phyloP scores from a whole-genome alignment of 2,329 filamentous ascomycete species.

The Graphilbum ipis-grandicollis region DNA sequence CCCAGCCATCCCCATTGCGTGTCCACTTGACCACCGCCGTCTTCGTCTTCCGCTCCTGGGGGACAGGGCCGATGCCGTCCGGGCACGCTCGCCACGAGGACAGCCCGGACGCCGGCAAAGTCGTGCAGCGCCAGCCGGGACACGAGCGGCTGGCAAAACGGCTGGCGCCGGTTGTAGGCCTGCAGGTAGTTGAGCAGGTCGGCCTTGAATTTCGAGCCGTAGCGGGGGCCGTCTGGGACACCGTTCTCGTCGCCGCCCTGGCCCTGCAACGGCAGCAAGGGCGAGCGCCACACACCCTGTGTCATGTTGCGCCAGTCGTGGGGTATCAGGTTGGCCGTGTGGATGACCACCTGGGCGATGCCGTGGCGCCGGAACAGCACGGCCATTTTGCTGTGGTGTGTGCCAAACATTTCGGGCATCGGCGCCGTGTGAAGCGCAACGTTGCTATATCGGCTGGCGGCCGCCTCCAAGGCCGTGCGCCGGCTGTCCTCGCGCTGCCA shows the following conservation, averaged over 20 bases:
- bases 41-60: slow-evolving; percentile 18
- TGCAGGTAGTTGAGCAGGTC: slow-evolving; percentile 58
- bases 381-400: slow-evolving; percentile 78
- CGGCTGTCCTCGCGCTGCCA: slow-evolving; percentile 50
- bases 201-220: slow-evolving; percentile 53
- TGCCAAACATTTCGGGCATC: slow-evolving; percentile 73
- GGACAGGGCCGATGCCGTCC: slow-evolving; percentile 34
- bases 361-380: slow-evolving; percentile 65
- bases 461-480: slow-evolving; percentile 39
- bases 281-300: slow-evolving; percentile 67
- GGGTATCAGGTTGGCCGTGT: slow-evolving; percentile 82
- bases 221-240: slow-evolving; percentile 21
- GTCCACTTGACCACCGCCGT: not conserved
- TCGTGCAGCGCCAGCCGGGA: slow-evolving; percentile 44
- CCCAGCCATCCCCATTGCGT: slow-evolving; percentile 66
- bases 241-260: not conserved
- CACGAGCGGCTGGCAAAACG: slow-evolving; percentile 35
- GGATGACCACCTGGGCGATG: slow-evolving; percentile 61
- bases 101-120: slow-evolving; percentile 51
- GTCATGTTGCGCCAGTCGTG: slow-evolving; percentile 81
- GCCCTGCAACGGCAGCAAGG: slow-evolving; percentile 40
- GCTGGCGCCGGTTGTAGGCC: slow-evolving; percentile 44
- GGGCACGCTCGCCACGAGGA: slow-evolving; percentile 64
- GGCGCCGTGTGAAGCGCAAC: slow-evolving; percentile 55
- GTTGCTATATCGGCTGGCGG: slow-evolving; percentile 45